phyloP scores from a whole-genome alignment of 768 basidiomycete genomes.

The Naganishia vishniacii region DNA sequence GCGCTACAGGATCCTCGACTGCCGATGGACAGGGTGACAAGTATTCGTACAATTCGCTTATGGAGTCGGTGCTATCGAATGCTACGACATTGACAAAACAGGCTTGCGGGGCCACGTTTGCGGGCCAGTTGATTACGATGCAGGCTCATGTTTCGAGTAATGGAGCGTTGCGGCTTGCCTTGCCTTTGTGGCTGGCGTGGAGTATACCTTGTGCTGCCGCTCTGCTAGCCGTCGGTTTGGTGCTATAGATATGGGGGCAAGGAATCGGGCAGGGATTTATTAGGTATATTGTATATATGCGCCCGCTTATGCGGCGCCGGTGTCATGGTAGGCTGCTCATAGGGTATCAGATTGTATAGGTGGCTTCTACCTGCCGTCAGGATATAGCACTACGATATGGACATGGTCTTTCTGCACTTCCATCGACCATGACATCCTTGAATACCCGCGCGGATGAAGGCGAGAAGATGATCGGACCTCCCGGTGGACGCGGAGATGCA shows the following conservation, averaged over 20 bases:
- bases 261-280: not conserved
- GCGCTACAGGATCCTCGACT: not conserved
- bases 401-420: too few species aligned
- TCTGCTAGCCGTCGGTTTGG: not conserved
- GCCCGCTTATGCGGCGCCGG: not conserved
- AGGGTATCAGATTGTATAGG: too few species aligned
- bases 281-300: not conserved
- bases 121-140: slow-evolving; percentile 8
- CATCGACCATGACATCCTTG: too few species aligned
- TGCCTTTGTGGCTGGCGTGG: not conserved
- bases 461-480: too few species aligned
- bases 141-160: slow-evolving; percentile 6
- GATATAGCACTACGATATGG: too few species aligned
- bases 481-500: too few species aligned
- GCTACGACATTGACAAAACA: not conserved
- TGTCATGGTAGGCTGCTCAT: too few species aligned
- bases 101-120: slow-evolving; percentile 17
- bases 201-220: not conserved
- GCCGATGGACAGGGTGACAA: not conserved
- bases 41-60: not conserved
- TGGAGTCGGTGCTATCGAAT: not conserved
- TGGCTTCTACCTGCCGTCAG: too few species aligned
- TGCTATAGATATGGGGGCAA: too few species aligned
- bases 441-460: too few species aligned
- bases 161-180: not conserved